Evolutionary conservation across 2,329 filamentous ascomycete species (phyloP).

Genomic region (Alternaria triticimaculans): DNA sequence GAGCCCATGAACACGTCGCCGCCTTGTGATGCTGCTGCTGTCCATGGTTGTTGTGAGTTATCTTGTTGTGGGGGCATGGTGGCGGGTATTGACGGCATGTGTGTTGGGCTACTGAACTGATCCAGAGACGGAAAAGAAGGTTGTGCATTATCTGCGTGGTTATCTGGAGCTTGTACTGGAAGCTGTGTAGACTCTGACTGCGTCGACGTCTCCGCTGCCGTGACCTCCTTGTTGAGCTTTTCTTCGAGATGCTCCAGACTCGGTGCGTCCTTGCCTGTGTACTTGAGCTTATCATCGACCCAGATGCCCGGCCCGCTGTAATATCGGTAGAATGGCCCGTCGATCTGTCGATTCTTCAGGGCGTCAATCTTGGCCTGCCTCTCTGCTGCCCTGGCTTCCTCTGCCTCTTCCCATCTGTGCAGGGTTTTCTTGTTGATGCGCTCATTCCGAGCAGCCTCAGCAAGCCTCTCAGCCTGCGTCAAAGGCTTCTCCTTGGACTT

Average conservation of each 20-base stretch:
- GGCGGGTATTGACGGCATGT: conserved; percentile 21
- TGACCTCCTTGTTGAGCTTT: conserved; percentile 42
- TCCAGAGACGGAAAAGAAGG: conserved; percentile 2
- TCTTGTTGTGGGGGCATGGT: conserved; percentile 23
- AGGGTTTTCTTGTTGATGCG: conserved; percentile 87
- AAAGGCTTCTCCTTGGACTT: conserved; percentile 79
- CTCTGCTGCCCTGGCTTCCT: conserved; percentile 86
- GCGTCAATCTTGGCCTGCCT: conserved; percentile 83
- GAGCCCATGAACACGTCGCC: conserved; percentile 35
- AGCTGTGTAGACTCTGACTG: conserved; percentile 12
- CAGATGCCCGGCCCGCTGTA: conserved; percentile 93
- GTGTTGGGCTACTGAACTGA: conserved; percentile 17
- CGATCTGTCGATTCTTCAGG: conserved; percentile 82
- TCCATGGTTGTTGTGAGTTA: conserved; percentile 27
- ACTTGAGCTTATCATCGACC: conserved; percentile 75
- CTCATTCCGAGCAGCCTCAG: conserved; percentile 82
- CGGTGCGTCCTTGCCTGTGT: conserved; percentile 62
- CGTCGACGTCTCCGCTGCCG: conserved; percentile 10
- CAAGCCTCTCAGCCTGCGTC: conserved; percentile 85
- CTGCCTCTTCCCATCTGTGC: conserved; percentile 92
- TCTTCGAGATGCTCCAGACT: conserved; percentile 47
- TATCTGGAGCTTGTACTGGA: not conserved
- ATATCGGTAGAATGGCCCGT: conserved; percentile 87
- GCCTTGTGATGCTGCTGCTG: conserved; percentile 30
- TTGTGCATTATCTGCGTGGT: not conserved